Evolutionary conservation across 495 filamentous ascomycete species (phyloP).

Genomic region (Apiosordaria backusii): DNA sequence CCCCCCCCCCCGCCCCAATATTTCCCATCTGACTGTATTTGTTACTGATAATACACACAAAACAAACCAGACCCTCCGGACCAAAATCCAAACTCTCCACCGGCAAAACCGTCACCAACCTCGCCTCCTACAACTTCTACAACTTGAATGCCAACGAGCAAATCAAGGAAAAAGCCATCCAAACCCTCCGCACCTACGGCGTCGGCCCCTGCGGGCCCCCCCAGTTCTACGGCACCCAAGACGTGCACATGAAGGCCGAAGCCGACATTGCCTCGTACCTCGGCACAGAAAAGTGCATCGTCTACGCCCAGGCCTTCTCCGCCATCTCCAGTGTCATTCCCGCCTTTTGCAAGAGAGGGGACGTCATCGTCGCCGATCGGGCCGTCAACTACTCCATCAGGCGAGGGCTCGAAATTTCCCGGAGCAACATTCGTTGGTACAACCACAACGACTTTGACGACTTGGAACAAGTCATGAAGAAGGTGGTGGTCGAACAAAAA

Average conservation of each 20-base stretch:
- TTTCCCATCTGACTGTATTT: too few relatives aligned
- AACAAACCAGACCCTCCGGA: slow-evolving; percentile 71
- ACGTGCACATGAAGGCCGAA: slow-evolving; percentile 96
- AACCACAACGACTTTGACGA: slow-evolving; percentile 96
- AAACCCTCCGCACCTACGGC: slow-evolving; percentile 89
- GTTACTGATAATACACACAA: slow-evolving; percentile 1
- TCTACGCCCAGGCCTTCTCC: slow-evolving; percentile 93
- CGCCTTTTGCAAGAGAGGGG: slow-evolving; percentile 92
- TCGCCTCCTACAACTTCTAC: slow-evolving; percentile 94
- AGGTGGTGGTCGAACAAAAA: slow-evolving; percentile 80
- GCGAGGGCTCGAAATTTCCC: slow-evolving; percentile 87
- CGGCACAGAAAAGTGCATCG: slow-evolving; percentile 80
- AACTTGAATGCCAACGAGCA: slow-evolving; percentile 90
- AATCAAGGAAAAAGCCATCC: slow-evolving; percentile 90
- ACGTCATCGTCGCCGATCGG: slow-evolving; percentile 97
- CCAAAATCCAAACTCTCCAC: slow-evolving; percentile 85
- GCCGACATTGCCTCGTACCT: slow-evolving; percentile 87
- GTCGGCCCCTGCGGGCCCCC: slow-evolving; percentile 95
- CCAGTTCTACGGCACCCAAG: slow-evolving; percentile 97
- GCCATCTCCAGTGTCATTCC: slow-evolving; percentile 94
- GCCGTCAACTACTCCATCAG: slow-evolving; percentile 92
- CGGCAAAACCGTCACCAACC: slow-evolving; percentile 85
- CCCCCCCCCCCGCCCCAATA: too few relatives aligned
- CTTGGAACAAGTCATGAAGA: slow-evolving; percentile 78
- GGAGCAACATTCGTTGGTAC: slow-evolving; percentile 89